Evolutionary conservation across 768 basidiomycete species (phyloP).

Genomic region (Boletus rubescentipes): DNA sequence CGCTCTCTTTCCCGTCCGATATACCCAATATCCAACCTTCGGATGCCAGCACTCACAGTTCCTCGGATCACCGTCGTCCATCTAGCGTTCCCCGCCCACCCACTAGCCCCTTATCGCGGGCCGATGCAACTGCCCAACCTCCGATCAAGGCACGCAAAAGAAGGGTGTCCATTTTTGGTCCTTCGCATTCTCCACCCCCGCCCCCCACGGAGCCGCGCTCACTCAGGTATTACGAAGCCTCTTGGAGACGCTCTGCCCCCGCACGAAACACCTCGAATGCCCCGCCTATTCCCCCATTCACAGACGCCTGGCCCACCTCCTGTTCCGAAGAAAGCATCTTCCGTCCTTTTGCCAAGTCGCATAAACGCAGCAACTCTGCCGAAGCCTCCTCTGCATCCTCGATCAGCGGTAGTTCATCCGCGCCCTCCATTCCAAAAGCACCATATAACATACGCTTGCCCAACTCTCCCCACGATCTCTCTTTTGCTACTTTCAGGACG

Average conservation of each 20-base stretch:
- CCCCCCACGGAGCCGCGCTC: conserved; percentile 47
- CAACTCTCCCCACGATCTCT: conserved; percentile 60
- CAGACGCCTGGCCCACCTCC: conserved; percentile 26
- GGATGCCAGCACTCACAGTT: conserved; percentile 5
- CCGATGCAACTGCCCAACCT: conserved; percentile 7
- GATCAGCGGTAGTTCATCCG: conserved; percentile 21
- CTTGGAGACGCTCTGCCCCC: conserved; percentile 45
- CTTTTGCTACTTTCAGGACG: conserved; percentile 53
- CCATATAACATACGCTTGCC: conserved; percentile 13
- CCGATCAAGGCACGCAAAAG: conserved; percentile 18
- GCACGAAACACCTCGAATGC: not conserved
- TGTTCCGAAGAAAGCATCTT: conserved; percentile 42
- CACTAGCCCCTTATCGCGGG: conserved; percentile 25
- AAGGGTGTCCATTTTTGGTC: conserved; percentile 41
- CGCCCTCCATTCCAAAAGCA: conserved; percentile 20
- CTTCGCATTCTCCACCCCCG: conserved; percentile 38
- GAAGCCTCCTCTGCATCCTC: conserved; percentile 48
- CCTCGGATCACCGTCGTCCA: conserved; percentile 4
- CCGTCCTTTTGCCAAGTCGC: conserved; percentile 33
- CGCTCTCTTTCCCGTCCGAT: conserved; percentile 50
- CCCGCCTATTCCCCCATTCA: conserved; percentile 14
- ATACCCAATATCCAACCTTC: conserved; percentile 10
- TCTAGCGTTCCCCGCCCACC: conserved; percentile 4
- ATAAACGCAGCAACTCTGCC: conserved; percentile 42
- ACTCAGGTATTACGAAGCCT: conserved; percentile 44